Evolutionary conservation across 192 early-diverging fungal species (phyloP), one percentile per base, ranked within the genome.

Genomic region (Thamnidium elegans): DNA sequence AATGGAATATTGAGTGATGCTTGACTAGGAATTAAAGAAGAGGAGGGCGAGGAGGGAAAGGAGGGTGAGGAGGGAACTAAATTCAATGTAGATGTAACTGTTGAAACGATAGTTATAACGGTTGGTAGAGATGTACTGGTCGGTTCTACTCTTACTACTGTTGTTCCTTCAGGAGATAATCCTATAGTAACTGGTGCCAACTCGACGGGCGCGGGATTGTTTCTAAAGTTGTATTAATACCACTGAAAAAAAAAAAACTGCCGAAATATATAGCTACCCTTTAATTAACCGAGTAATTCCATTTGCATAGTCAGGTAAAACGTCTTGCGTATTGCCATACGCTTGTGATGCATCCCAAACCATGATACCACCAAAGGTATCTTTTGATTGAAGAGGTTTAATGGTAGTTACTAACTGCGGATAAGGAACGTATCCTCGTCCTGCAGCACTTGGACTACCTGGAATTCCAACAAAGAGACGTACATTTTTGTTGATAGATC

Each of bases 391-490:
- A 19, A 81, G 74, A 7, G 69, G 67, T 3, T 80, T 68, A 36
- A 87, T 71, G 11, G 84, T 75, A 15, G 77, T 73, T 20, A 70
- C 66, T 13, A 90, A 73, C 14, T 58, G 60, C 8, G 73, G 71
- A 7, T 72, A 62, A 6, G 75, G 26, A 1, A 81, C 78, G 56
- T 86, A 87, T 2, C 89, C 86, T 0, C 77, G 79, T 58, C 79
- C 78, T 13, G 85, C 86, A 5, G 84, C 87, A 7, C 74, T 72
- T 0, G 74, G 60, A 44, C 80, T 83, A 23, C 84, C 85, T 8
- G 89, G 87, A 4, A 89, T 78, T 10, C 87, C 87, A 0, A 89
- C 54, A 44, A 79, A 87, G 2, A 91, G 65, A 34, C 79, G 79
- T 43, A 89, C 83, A 42, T 87, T 74, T 63, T 83, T 83, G 75